Evolutionary conservation across 331 rosid genomes (phyloP), one percentile per base, ranked within the genome.

Genomic region (Pyrus hybrid): DNA sequence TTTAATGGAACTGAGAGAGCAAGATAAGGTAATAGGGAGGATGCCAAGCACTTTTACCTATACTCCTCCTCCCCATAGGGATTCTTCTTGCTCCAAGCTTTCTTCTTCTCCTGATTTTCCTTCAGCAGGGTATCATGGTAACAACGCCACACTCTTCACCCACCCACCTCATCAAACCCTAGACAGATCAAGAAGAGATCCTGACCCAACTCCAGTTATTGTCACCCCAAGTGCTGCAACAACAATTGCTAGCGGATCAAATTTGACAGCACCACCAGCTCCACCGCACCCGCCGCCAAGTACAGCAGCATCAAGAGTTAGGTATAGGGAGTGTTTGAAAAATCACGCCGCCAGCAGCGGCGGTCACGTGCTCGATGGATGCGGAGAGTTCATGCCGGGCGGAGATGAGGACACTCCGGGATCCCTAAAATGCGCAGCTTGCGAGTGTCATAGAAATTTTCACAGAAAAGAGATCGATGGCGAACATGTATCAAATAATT

Each of bases 281-380:
- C 45, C 45, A 41, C 61, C 30, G 5, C 29, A 37, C 11, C 70
- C 77, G 4, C 61, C n/a, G 45, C 43, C 57, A 23, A 63, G 41
- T 63, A 3, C 33, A 18, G 8, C 77, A 13, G 30, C 79, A 1
- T 13, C 82, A 4, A 69, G 79, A 29, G 80, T 76, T 28, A 74
- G 90, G 71, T 92, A 95, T 72, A 82, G 90, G 76, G 98, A 95
- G 87, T 95, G 99, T 80, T 67, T 84, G 80, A 87, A 83, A 79
- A 95, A 95, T 74, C 97, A 95, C 74, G 99, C 99, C 12, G 99
- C 97, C n/a, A 86, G 83, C 81, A 86, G 71, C 62, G 99, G 99
- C 33, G 87, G 96, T 70, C 89, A 88, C 75, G 90, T 89, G 41
- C 86, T 92, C 11, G 99, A 95, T 63, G 99, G 99, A 1, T 95